Percentiles rank a stretch among this genome's conserved stretches.
Evolutionary conservation across 2,329 filamentous ascomycete genomes (phyloP).

Genomic region (Dactylellina parvicollis): DNA sequence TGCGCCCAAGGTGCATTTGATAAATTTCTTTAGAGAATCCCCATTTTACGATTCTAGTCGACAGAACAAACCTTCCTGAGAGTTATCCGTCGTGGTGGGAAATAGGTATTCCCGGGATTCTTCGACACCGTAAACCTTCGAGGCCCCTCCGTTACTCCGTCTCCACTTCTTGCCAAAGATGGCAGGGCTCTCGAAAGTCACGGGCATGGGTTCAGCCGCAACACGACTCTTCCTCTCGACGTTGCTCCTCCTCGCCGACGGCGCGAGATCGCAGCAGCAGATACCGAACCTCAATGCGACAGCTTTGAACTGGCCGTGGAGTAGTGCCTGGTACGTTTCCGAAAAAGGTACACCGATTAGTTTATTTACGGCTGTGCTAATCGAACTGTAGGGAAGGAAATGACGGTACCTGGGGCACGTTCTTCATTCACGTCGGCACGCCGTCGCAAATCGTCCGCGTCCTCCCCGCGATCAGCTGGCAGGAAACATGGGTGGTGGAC

Average conservation of each 20-base stretch:
- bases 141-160: background rate
- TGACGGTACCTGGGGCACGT: constrained; percentile 46
- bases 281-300: constrained; percentile 52
- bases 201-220: constrained; percentile 37
- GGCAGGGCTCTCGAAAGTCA: constrained; percentile 35
- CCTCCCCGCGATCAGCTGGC: constrained; percentile 47
- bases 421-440: constrained; percentile 44
- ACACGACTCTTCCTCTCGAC: constrained; percentile 36
- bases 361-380: background rate
- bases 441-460: constrained; percentile 48
- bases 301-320: constrained; percentile 28
- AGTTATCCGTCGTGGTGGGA: background rate
- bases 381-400: constrained; percentile 38
- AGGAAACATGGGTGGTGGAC: constrained; percentile 47
- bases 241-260: constrained; percentile 3
- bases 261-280: constrained; percentile 19
- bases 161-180: constrained; percentile 24
- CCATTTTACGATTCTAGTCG: constrained; percentile 2
- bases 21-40: background rate
- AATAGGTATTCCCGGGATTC: background rate
- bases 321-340: constrained; percentile 41
- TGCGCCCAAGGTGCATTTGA: constrained; percentile 16
- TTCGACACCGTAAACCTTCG: background rate
- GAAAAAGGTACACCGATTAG: too few relatives aligned
- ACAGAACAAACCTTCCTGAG: background rate